Evolutionary conservation across 768 basidiomycete species (phyloP), one percentile per base, ranked within the genome.

Genomic region (Sporobolomyces pararoseus): DNA sequence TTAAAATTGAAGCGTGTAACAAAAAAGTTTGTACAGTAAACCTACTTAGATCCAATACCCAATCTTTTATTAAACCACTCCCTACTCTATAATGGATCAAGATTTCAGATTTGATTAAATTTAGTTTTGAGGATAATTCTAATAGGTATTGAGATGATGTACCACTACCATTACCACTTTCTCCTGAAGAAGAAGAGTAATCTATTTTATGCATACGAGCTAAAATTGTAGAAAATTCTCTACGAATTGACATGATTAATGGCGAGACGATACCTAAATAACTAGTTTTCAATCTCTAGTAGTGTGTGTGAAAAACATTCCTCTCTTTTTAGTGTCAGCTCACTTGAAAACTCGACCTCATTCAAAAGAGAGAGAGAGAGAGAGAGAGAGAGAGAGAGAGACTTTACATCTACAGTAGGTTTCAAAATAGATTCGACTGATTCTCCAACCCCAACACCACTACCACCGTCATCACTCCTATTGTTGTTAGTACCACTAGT

Each of bases 1-100:
- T n/a, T n/a, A n/a, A n/a, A n/a, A n/a, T n/a, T n/a, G 91, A 95
- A n/a, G 89, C 88, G 76, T 99, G 94, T 44, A 97, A 80, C 14
- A 99, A 86, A 79, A 97, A 99, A 4, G 86, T 89, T 72, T 85
- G 85, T 54, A 97, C 88, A 42, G 89, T 85, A 78, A 88, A 88
- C 73, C 87, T 86, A 62, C 88, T 88, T 42, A 96, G 85, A 9
- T 83, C 82, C 19, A 83, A 80, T 0, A 84, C 79, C 88, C 95
- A 96, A 74, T 85, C 83, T 63, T 84, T 84, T n/a, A n/a, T n/a
- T n/a, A n/a, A n/a, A n/a, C n/a, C n/a, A n/a, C n/a, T 90, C 0
- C 89, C 89, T 17, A 92, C 81, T 53, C 80, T 81, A 79, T 88
- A 91, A 70, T 85, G 85, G 53, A 80, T 84, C 17, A 98, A 78